Percentiles rank a stretch among this genome's conserved stretches.
Conservation (phyloP, 129 eudicot genomes). For the Chrysanthemum lavandulifolium region DNA sequence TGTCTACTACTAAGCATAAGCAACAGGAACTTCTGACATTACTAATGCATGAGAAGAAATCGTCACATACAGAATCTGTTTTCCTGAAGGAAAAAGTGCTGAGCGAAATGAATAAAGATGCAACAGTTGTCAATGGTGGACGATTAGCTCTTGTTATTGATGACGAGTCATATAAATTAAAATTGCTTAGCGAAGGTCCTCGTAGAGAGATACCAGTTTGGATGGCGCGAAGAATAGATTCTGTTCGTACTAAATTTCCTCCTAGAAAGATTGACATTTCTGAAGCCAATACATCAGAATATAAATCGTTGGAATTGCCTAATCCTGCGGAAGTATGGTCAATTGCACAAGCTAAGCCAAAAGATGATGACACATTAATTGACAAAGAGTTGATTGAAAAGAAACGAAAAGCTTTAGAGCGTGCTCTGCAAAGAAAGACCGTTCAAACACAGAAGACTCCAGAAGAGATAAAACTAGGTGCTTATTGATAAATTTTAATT, state of each 20-base stretch:
- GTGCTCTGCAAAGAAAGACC: conserved; percentile 51
- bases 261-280: conserved; percentile 45
- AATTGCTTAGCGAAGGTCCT: conserved; percentile 54
- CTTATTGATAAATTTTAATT: neutral
- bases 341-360: conserved; percentile 54
- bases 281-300: conserved; percentile 36
- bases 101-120: conserved; percentile 38
- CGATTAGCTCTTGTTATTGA: conserved; percentile 50
- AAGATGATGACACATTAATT: conserved; percentile 43
- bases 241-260: conserved; percentile 56
- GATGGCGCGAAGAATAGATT: conserved; percentile 59
- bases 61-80: conserved; percentile 36
- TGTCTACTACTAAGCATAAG: conserved; percentile 41
- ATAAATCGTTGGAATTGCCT: conserved; percentile 49
- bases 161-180: conserved; percentile 51
- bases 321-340: conserved; percentile 62
- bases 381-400: conserved; percentile 56
- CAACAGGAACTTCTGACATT: conserved; percentile 41
- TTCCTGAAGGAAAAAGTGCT: neutral
- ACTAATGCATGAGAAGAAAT: conserved; percentile 47
- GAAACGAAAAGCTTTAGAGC: conserved; percentile 70
- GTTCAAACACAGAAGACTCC: conserved; percentile 54
- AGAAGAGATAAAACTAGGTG: conserved; percentile 57
- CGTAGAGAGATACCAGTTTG: conserved; percentile 67
- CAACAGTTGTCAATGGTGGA: conserved; percentile 49